Evolutionary conservation across 2,329 filamentous ascomycete species (phyloP).

Genomic region (Pyricularia sp.): DNA sequence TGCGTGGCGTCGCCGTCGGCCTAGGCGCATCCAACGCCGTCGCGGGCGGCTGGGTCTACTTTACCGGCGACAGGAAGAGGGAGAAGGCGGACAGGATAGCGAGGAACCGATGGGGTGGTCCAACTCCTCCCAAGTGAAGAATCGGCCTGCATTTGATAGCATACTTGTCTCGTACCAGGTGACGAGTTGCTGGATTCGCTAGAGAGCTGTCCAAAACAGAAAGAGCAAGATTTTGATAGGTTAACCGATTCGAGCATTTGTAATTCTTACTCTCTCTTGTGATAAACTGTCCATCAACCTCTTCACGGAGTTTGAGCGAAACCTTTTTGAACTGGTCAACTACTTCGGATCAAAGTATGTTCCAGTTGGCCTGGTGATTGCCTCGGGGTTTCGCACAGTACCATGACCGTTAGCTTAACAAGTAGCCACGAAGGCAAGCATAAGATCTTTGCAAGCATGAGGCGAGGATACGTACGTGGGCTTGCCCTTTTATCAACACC

Average conservation of each 20-base stretch:
- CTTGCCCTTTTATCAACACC: no score
- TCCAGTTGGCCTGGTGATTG: background rate
- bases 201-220: background rate
- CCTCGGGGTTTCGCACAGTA: background rate
- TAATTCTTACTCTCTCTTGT: background rate
- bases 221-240: background rate
- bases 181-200: background rate
- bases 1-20: conserved; percentile 40
- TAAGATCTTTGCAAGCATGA: no score
- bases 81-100: conserved; percentile 38
- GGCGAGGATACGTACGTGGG: no score
- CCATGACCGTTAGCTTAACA: background rate
- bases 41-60: conserved; percentile 43
- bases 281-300: background rate
- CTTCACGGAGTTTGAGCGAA: background rate
- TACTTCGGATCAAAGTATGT: background rate
- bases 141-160: background rate
- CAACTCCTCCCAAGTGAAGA: conserved; percentile 2
- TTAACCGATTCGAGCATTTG: no score
- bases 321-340: background rate
- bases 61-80: conserved; percentile 36
- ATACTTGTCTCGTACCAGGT: background rate
- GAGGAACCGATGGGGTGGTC: conserved; percentile 40
- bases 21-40: conserved; percentile 37
- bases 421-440: no score